Evolutionary conservation across 257 asterid species (phyloP).

Genomic region (Scutellaria barbata): DNA sequence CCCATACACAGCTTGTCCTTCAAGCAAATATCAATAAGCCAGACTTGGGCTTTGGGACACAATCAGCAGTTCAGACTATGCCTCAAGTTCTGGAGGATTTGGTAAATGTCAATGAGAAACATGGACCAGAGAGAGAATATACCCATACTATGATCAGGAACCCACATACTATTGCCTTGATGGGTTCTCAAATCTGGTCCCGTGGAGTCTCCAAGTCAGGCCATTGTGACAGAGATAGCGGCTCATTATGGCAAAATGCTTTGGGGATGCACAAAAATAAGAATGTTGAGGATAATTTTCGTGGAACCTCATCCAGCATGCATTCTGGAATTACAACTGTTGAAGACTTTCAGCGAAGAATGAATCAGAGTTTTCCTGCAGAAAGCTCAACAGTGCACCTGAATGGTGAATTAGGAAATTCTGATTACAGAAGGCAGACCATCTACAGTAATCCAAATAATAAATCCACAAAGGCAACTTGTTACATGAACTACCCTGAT

Average conservation of each 20-base stretch:
- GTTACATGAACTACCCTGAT: conserved; percentile 29
- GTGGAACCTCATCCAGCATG: conserved; percentile 38
- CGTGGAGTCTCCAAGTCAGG: conserved; percentile 35
- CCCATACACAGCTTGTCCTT: conserved; percentile 38
- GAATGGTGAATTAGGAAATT: conserved; percentile 33
- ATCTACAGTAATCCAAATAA: conserved; percentile 31
- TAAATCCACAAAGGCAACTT: conserved; percentile 30
- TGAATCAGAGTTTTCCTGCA: conserved; percentile 35
- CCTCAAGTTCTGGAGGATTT: conserved; percentile 42
- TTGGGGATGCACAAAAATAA: conserved; percentile 39
- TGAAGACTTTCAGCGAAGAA: conserved; percentile 38
- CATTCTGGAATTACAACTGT: conserved; percentile 42
- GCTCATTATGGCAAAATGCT: conserved; percentile 36
- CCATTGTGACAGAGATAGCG: conserved; percentile 30
- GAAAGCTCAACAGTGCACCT: conserved; percentile 41
- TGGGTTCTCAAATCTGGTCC: conserved; percentile 45
- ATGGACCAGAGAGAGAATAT: conserved; percentile 53
- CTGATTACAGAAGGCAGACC: conserved; percentile 39
- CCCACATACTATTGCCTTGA: conserved; percentile 28
- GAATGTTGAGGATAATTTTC: conserved; percentile 35
- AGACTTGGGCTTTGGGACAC: conserved; percentile 20
- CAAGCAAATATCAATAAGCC: conserved; percentile 40
- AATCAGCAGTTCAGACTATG: conserved; percentile 37
- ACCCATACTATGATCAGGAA: conserved; percentile 32
- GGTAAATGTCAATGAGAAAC: conserved; percentile 35